Conservation (phyloP, 2,329 filamentous ascomycete species). For the Ceratocystis lukuohia region DNA sequence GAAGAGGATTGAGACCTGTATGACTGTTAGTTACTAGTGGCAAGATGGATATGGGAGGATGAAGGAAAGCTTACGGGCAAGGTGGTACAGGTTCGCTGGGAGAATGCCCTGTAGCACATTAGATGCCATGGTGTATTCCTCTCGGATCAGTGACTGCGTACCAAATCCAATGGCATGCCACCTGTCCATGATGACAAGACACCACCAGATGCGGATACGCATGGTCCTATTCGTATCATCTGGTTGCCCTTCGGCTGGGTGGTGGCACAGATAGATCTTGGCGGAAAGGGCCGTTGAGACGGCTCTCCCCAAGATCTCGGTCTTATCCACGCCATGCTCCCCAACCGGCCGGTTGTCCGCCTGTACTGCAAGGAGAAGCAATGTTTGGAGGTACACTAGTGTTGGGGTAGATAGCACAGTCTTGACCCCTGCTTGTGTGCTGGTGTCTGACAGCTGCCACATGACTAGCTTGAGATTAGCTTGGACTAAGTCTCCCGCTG, state of each 20-base stretch:
- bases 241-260: constrained; percentile 47
- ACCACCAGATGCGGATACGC: constrained; percentile 47
- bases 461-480: constrained; percentile 31
- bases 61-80: constrained; percentile 41
- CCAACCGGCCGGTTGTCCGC: constrained; percentile 42
- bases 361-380: constrained; percentile 53
- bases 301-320: constrained; percentile 48
- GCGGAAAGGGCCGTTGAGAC: constrained; percentile 53
- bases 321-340: constrained; percentile 36
- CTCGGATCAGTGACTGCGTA: constrained; percentile 48
- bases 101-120: constrained; percentile 46
- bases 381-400: constrained; percentile 48
- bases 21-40: background rate
- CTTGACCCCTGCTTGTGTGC: background rate
- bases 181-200: constrained; percentile 55
- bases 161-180: constrained; percentile 59
- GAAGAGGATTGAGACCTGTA: constrained; percentile 42
- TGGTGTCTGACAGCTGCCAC: constrained; percentile 33
- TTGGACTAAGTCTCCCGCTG: constrained; percentile 4
- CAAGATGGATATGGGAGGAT: background rate
- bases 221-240: constrained; percentile 41
- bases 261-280: constrained; percentile 41
- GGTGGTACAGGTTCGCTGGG: constrained; percentile 49
- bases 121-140: constrained; percentile 46
- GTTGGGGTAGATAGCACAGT: background rate